These are phyloP conservation scores for Vaccinium myrtillus DNA, from an alignment of 148 eudicot species.

Conservation along the genomic window DNA sequence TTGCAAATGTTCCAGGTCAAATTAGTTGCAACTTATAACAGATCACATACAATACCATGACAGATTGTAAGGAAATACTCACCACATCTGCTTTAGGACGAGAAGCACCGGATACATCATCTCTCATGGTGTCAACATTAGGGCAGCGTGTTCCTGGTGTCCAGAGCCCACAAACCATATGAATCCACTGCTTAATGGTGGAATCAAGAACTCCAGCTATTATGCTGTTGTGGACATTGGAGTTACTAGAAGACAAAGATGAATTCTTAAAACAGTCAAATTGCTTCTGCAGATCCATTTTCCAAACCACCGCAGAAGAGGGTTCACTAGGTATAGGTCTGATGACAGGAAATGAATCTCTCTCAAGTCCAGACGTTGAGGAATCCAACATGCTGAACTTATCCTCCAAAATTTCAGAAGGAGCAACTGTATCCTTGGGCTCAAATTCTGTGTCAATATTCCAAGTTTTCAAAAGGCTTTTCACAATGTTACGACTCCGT, in stretches of 20 bases:
- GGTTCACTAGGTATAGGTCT: conserved; percentile 6
- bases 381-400: conserved; percentile 15
- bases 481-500: conserved; percentile 43
- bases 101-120: conserved; percentile 53
- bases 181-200: conserved; percentile 60
- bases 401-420: conserved; percentile 34
- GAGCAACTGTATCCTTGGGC: conserved; percentile 25
- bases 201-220: conserved; percentile 46
- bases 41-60: not conserved
- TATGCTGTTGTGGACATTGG: conserved; percentile 44
- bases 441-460: conserved; percentile 36
- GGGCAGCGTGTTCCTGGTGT: conserved; percentile 63
- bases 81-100: conserved; percentile 41
- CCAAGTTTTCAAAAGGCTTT: conserved; percentile 54
- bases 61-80: conserved; percentile 8
- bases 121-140: conserved; percentile 59
- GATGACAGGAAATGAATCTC: conserved; percentile 11
- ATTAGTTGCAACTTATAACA: not conserved
- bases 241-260: conserved; percentile 21
- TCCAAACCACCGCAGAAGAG: conserved; percentile 20
- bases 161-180: conserved; percentile 69
- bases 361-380: conserved; percentile 5
- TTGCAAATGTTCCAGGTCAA: not conserved
- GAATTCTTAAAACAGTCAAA: conserved; percentile 12
- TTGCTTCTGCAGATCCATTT: conserved; percentile 27